Evolutionary conservation across 2,329 filamentous ascomycete species (phyloP).

Genomic region (Arthroderma sp.): DNA sequence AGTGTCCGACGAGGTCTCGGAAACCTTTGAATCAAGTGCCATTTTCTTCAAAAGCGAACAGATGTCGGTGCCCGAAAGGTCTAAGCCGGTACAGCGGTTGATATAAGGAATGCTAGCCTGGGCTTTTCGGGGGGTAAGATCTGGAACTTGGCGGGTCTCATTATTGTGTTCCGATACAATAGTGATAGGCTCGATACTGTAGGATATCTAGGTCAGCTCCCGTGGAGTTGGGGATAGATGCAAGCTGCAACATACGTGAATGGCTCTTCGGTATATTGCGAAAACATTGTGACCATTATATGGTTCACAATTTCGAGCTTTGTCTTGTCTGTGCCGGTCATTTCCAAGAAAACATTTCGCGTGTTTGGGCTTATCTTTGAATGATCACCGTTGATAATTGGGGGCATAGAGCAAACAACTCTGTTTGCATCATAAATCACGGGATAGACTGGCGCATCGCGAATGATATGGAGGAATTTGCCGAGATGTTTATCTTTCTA

Average conservation of each 20-base stretch:
- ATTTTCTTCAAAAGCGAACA: conserved; percentile 75
- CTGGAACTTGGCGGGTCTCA: conserved; percentile 66
- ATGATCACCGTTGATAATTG: conserved; percentile 95
- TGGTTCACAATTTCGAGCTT: conserved; percentile 94
- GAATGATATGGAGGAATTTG: conserved; percentile 84
- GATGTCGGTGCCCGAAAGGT: conserved; percentile 59
- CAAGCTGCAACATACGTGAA: conserved; percentile 47
- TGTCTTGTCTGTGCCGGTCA: conserved; percentile 88
- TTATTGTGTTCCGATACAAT: conserved; percentile 86
- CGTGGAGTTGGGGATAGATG: background rate
- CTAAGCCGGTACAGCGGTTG: conserved; percentile 78
- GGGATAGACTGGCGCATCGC: conserved; percentile 84
- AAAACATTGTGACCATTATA: conserved; percentile 97
- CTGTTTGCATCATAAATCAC: conserved; percentile 86
- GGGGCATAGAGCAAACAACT: conserved; percentile 81
- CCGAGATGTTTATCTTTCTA: conserved; percentile 79
- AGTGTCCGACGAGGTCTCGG: conserved; percentile 52
- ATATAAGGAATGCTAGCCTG: conserved; percentile 85
- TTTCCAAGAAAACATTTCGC: conserved; percentile 91
- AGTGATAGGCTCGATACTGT: conserved; percentile 70
- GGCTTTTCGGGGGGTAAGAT: conserved; percentile 61
- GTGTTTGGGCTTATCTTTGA: conserved; percentile 91
- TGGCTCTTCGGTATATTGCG: conserved; percentile 69
- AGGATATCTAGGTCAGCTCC: background rate
- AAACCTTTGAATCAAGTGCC: conserved; percentile 71